These are phyloP conservation scores for Xylaria hypoxylon DNA, from an alignment of 2,329 filamentous ascomycete species.

Conservation along the genomic window DNA sequence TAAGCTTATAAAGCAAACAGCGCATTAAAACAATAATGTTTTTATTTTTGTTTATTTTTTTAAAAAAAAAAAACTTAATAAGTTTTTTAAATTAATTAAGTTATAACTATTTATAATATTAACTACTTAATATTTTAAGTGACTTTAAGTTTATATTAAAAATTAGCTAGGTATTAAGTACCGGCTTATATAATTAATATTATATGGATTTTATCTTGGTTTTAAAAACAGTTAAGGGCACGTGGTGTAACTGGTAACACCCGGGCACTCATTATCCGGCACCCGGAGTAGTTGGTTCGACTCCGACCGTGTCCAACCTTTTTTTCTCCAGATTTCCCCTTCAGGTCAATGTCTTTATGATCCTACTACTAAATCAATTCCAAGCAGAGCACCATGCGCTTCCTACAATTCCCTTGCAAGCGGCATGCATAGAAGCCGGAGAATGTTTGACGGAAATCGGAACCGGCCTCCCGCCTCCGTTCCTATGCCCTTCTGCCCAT, in stretches of 20 bases:
- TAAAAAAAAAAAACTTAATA: too few relatives aligned
- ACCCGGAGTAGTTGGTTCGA: slow-evolving; percentile 20
- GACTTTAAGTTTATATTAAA: too few relatives aligned
- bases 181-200: too few relatives aligned
- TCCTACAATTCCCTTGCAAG: slow-evolving; percentile 15
- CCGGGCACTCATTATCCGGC: slow-evolving; percentile 17
- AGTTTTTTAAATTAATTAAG: too few relatives aligned
- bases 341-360: slow-evolving; percentile 25
- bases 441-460: slow-evolving; percentile 1
- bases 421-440: slow-evolving; percentile 17
- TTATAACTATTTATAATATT: too few relatives aligned
- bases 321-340: slow-evolving; percentile 19
- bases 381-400: slow-evolving; percentile 13
- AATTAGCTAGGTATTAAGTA: too few relatives aligned
- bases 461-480: slow-evolving; percentile 9
- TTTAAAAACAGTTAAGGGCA: too few relatives aligned
- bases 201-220: too few relatives aligned
- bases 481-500: slow-evolving; percentile 6
- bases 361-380: slow-evolving; percentile 21
- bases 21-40: too few relatives aligned
- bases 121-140: too few relatives aligned
- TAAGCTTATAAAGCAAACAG: too few relatives aligned
- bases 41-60: too few relatives aligned
- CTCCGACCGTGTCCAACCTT: slow-evolving; percentile 7
- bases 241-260: slow-evolving; percentile 17